Evolutionary conservation across 805 yeast genomes (phyloP), one percentile per base, ranked within the genome.

Genomic region (Ogataea wickerhamii): DNA sequence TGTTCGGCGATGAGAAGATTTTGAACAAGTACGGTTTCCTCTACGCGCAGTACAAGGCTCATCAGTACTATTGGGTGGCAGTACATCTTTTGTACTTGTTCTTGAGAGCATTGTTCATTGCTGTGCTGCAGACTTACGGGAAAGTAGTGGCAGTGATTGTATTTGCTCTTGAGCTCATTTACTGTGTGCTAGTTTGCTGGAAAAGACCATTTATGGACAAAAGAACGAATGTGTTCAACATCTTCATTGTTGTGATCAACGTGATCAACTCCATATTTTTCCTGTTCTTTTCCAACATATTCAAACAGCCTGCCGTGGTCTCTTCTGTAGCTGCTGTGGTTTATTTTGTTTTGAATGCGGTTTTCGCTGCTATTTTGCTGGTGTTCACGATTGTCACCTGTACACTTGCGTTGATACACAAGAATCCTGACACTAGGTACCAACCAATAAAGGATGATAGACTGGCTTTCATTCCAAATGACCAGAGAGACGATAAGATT

Each of bases 361-460:
- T 78, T 0, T 84, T 87, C 63, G 91, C 97, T 3, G 70, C 87
- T 48, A 74, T 86, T 53, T 72, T 91, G 54, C 67, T 93, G 58
- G 67, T 93, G 34, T 82, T 89, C 71, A 88, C 96, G 32, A 80
- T 93, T 51, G 78, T 88, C 26, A 85, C 96, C 2, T 89, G 98
- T 67, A 68, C 80, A 5, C 68, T 87, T 63, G 96, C 96, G 0
- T 63, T 93, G 52, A 49, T 89, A 22, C 82, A 84, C 61, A 87
- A 84, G 70, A 88, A 93, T 61, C 98, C 98, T 37, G 98, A 93
- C 63, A 78, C 91, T 7, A 76, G 95, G 52, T 93, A 93, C 67
- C 91, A 87, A 66, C 98, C 96, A 45, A 84, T 91, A 83, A 84
- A 83, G 52, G 98, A 93, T 62, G 98, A 93, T 58, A 78, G 98